These are phyloP conservation scores for Lachancea lanzarotensis DNA, from an alignment of 805 yeast genomes.

Conservation along the genomic window DNA sequence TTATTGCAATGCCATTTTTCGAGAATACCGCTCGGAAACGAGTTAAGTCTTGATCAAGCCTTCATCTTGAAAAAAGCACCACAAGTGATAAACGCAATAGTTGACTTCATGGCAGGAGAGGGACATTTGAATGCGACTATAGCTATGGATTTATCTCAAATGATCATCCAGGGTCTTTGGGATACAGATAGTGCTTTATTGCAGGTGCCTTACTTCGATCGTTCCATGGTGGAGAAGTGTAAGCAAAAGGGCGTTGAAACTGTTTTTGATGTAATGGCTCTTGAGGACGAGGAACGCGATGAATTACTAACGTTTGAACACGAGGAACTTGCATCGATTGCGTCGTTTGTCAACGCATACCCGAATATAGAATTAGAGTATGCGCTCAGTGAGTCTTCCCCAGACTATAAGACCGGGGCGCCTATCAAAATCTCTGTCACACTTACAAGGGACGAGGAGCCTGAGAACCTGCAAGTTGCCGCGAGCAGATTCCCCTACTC, in stretches of 20 bases:
- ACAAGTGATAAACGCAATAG: conserved; percentile 54
- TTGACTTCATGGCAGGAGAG: conserved; percentile 73
- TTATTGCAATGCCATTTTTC: conserved; percentile 78
- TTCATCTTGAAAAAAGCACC: conserved; percentile 44
- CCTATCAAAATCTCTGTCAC: conserved; percentile 42
- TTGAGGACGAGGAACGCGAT: conserved; percentile 69
- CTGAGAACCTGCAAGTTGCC: conserved; percentile 55
- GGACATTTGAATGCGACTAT: conserved; percentile 71
- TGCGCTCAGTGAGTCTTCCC: conserved; percentile 36
- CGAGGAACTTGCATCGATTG: conserved; percentile 54
- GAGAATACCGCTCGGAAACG: conserved; percentile 55
- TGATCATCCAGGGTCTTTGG: conserved; percentile 85
- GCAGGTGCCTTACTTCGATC: conserved; percentile 69
- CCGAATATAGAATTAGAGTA: conserved; percentile 76
- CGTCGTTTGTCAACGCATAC: conserved; percentile 81
- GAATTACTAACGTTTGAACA: conserved; percentile 51
- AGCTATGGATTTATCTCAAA: conserved; percentile 84
- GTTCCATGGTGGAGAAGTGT: conserved; percentile 46
- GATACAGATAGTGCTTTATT: conserved; percentile 67
- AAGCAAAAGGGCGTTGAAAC: conserved; percentile 50
- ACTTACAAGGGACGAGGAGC: conserved; percentile 70
- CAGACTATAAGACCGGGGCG: conserved; percentile 42
- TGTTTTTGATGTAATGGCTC: conserved; percentile 69
- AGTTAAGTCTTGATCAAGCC: conserved; percentile 51
- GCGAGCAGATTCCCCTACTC: conserved; percentile 52